phyloP scores from a whole-genome alignment of 495 filamentous ascomycete species.

The Podospora pseudocomata region DNA sequence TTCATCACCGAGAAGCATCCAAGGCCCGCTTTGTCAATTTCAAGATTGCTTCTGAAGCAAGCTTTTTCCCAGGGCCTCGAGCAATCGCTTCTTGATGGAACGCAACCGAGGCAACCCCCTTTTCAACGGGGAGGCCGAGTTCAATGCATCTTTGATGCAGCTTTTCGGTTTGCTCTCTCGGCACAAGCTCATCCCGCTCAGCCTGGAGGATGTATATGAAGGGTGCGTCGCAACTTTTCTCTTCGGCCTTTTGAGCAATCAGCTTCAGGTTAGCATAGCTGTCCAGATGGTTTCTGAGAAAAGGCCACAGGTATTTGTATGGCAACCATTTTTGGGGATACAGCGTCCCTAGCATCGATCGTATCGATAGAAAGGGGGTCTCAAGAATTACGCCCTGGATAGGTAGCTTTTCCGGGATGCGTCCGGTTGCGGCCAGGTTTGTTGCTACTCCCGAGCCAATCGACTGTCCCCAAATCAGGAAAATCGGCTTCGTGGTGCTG shows the following conservation, averaged over 20 bases:
- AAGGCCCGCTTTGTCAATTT: conserved; percentile 21
- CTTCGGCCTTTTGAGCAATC: conserved; percentile 30
- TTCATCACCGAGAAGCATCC: conserved; percentile 13
- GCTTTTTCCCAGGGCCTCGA: conserved; percentile 39
- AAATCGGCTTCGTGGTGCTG: conserved; percentile 27
- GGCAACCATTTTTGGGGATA: conserved; percentile 84
- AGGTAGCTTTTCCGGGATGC: conserved; percentile 21
- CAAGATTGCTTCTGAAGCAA: conserved; percentile 37
- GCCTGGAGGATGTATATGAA: conserved; percentile 59
- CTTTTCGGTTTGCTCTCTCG: conserved; percentile 50
- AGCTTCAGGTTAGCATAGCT: conserved; percentile 42
- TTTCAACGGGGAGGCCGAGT: conserved; percentile 38
- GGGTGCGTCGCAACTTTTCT: conserved; percentile 22
- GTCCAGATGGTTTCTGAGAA: conserved; percentile 45
- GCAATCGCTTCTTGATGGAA: conserved; percentile 47
- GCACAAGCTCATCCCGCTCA: conserved; percentile 66
- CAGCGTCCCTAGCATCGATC: conserved; percentile 67
- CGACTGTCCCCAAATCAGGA: conserved; percentile 79
- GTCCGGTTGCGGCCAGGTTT: conserved; percentile 39
- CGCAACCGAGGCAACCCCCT: conserved; percentile 35
- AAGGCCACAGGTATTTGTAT: conserved; percentile 54
- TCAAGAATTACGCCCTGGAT: conserved; percentile 60
- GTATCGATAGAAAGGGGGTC: conserved; percentile 70
- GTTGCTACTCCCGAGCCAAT: conserved; percentile 63
- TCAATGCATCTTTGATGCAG: conserved; percentile 45